phyloP scores from a whole-genome alignment of 805 yeast species.

The Pichia insulana region DNA sequence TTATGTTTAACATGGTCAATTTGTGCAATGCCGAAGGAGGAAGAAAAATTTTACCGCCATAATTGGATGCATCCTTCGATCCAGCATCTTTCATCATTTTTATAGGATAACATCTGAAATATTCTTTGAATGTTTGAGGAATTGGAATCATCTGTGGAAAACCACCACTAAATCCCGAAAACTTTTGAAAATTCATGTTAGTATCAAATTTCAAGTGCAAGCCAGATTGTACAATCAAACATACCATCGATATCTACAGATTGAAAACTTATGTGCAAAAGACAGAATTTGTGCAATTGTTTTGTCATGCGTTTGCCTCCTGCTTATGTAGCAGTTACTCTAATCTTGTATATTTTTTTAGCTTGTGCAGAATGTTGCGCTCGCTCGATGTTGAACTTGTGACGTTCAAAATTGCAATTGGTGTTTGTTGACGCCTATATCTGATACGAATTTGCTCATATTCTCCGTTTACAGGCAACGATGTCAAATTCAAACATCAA shows the following conservation, averaged over 20 bases:
- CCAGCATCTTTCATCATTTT: conserved; percentile 76
- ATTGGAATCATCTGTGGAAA: conserved; percentile 15
- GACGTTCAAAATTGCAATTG: too few relatives aligned
- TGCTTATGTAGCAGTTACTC: too few relatives aligned
- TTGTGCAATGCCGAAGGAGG: conserved; percentile 91
- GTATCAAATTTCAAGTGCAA: not conserved
- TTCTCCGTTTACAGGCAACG: too few relatives aligned
- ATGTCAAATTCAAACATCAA: too few relatives aligned
- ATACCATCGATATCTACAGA: conserved; percentile 10
- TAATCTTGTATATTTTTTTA: too few relatives aligned
- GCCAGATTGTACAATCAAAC: conserved; percentile 1
- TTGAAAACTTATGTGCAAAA: too few relatives aligned
- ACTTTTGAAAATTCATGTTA: conserved; percentile 14
- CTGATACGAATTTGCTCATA: too few relatives aligned
- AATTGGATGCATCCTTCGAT: conserved; percentile 72
- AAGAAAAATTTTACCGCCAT: conserved; percentile 89
- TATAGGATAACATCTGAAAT: conserved; percentile 87
- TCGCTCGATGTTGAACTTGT: too few relatives aligned
- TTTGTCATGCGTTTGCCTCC: too few relatives aligned
- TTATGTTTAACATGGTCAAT: conserved; percentile 79
- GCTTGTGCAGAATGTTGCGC: too few relatives aligned
- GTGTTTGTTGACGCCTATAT: not conserved
- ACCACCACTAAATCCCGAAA: conserved; percentile 21
- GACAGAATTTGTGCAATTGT: too few relatives aligned
- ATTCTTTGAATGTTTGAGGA: conserved; percentile 57